A percentile compares a stretch with the other conserved stretches of the same genome.
phyloP scores from a whole-genome alignment of 768 basidiomycete genomes.

The Pleurotus tuoliensis region DNA sequence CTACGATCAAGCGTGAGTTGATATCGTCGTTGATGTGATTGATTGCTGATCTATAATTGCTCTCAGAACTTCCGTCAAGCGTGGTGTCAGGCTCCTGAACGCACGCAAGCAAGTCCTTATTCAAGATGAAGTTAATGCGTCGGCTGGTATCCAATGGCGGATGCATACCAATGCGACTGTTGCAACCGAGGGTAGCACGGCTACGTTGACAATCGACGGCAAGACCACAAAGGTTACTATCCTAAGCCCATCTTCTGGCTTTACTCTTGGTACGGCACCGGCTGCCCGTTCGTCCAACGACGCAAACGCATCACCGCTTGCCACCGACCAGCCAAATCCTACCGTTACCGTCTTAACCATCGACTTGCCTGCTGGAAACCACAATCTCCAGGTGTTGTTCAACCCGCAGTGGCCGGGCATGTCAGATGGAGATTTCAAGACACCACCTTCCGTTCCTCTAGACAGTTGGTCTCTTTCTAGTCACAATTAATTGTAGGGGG shows the following conservation, averaged over 20 bases:
- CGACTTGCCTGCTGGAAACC: slow-evolving; percentile 61
- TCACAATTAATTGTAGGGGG: slow-evolving; percentile 48
- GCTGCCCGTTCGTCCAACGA: slow-evolving; percentile 46
- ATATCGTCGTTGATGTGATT: neutral
- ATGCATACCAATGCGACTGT: slow-evolving; percentile 96
- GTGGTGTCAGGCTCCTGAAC: slow-evolving; percentile 84
- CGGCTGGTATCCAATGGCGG: slow-evolving; percentile 72
- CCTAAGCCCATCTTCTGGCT: slow-evolving; percentile 64
- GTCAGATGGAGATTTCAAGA: slow-evolving; percentile 53
- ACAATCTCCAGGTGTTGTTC: slow-evolving; percentile 82
- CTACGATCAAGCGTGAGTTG: slow-evolving; percentile 67
- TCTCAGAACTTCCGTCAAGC: slow-evolving; percentile 63
- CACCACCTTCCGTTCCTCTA: slow-evolving; percentile 68
- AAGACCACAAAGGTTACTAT: slow-evolving; percentile 65
- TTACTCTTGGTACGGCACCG: slow-evolving; percentile 49
- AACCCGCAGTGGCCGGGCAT: slow-evolving; percentile 89
- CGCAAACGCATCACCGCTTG: slow-evolving; percentile 59
- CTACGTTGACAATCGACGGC: slow-evolving; percentile 70
- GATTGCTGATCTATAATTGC: slow-evolving; percentile 13
- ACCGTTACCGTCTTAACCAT: slow-evolving; percentile 80
- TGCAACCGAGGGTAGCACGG: slow-evolving; percentile 44
- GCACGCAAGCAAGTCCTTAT: slow-evolving; percentile 82
- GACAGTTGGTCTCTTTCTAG: slow-evolving; percentile 76
- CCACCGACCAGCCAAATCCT: slow-evolving; percentile 68
- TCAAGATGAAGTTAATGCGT: slow-evolving; percentile 82